phyloP scores from a whole-genome alignment of 2,329 filamentous ascomycete genomes.

The Penicillium hordei region DNA sequence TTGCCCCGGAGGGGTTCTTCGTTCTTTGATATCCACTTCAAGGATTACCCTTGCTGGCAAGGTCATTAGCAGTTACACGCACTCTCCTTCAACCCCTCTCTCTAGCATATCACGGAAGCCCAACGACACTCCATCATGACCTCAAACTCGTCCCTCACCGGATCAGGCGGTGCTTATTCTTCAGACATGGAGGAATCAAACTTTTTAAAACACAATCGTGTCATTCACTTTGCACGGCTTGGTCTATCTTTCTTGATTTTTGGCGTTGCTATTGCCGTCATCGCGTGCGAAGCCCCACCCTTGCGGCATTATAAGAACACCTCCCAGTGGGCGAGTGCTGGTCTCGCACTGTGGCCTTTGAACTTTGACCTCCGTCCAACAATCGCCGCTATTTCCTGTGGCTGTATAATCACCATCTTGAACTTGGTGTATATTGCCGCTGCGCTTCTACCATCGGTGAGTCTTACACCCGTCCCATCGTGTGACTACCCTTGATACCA shows the following conservation, averaged over 20 bases:
- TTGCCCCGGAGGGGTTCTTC: conserved; percentile 7
- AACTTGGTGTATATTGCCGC: conserved; percentile 35
- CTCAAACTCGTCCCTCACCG: conserved; percentile 27
- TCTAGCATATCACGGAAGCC: background rate
- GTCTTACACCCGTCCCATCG: conserved; percentile 10
- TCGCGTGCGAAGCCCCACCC: conserved; percentile 42
- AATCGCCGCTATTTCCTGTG: conserved; percentile 38
- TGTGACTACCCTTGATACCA: background rate
- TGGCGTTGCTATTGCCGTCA: conserved; percentile 29
- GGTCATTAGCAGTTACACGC: conserved; percentile 5
- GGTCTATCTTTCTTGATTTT: conserved; percentile 36
- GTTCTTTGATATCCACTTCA: conserved; percentile 4
- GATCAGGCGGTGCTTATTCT: conserved; percentile 33
- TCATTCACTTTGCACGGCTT: conserved; percentile 37
- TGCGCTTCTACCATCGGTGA: conserved; percentile 40
- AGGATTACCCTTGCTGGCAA: conserved; percentile 20
- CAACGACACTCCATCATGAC: conserved; percentile 26
- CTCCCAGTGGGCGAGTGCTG: conserved; percentile 32
- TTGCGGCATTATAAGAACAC: conserved; percentile 42
- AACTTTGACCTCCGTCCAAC: conserved; percentile 45
- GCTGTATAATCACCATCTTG: conserved; percentile 36
- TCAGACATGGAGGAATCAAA: conserved; percentile 39
- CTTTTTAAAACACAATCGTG: conserved; percentile 36
- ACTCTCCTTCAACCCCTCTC: conserved; percentile 2
- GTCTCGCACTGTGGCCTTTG: conserved; percentile 44